Conservation (phyloP, 768 basidiomycete species). For the Myochromella boudieri region DNA sequence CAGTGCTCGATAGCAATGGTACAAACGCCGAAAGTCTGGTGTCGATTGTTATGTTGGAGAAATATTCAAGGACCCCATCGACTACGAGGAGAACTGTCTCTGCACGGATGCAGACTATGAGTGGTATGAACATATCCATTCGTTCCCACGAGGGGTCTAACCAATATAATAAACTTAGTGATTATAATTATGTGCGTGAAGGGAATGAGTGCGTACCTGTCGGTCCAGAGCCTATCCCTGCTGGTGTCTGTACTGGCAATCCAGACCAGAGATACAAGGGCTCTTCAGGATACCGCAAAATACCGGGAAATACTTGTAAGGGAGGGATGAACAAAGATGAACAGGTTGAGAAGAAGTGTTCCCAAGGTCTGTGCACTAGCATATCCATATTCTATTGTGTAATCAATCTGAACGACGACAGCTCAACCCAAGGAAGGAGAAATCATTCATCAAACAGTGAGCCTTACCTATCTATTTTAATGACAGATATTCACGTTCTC, state of each 20-base stretch:
- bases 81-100: constrained; percentile 77
- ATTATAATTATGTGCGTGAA: constrained; percentile 85
- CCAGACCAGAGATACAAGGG: constrained; percentile 71
- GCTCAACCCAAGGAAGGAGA: constrained; percentile 82
- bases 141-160: neutral
- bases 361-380: constrained; percentile 56
- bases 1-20: constrained; percentile 78
- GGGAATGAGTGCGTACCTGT: constrained; percentile 76
- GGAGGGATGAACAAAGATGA: constrained; percentile 73
- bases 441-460: constrained; percentile 71
- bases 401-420: constrained; percentile 22
- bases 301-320: constrained; percentile 90
- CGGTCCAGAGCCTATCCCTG: constrained; percentile 86
- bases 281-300: constrained; percentile 88
- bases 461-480: constrained; percentile 20
- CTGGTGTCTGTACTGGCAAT: constrained; percentile 61
- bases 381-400: neutral
- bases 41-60: constrained; percentile 89
- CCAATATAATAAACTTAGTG: constrained; percentile 47
- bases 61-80: constrained; percentile 85
- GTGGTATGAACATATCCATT: constrained; percentile 52
- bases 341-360: constrained; percentile 71
- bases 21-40: constrained; percentile 76
- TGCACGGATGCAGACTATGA: constrained; percentile 92
- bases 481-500: neutral